These are phyloP conservation scores for Lepraria neglecta DNA, from an alignment of 495 filamentous ascomycete genomes.

Conservation along the genomic window DNA sequence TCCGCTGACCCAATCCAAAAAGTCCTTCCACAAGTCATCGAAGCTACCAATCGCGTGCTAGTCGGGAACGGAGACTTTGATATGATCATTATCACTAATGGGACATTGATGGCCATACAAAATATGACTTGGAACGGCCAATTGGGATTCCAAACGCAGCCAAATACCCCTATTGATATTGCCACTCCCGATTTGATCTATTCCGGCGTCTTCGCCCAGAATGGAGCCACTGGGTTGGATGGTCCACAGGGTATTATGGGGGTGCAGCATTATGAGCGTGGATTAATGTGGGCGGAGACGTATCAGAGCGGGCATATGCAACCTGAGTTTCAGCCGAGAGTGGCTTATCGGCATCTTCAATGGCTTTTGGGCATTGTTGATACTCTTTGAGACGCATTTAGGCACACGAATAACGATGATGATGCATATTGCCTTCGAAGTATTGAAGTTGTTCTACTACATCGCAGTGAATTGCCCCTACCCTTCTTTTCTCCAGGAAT, in stretches of 20 bases:
- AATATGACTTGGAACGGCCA: conserved; percentile 79
- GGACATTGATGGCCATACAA: conserved; percentile 65
- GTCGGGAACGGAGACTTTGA: conserved; percentile 62
- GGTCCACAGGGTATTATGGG: conserved; percentile 14
- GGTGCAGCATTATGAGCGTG: conserved; percentile 16
- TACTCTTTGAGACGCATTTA: background rate
- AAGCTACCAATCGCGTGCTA: conserved; percentile 60
- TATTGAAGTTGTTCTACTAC: too few species aligned
- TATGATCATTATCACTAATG: conserved; percentile 55
- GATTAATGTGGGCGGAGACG: conserved; percentile 15
- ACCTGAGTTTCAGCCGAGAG: conserved; percentile 12
- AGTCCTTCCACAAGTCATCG: conserved; percentile 53
- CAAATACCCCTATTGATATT: conserved; percentile 28
- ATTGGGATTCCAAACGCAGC: conserved; percentile 59
- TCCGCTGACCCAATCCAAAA: conserved; percentile 43
- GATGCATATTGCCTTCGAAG: too few species aligned
- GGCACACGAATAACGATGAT: too few species aligned
- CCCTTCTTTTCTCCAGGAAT: too few species aligned
- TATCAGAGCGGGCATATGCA: conserved; percentile 14
- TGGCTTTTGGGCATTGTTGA: conserved; percentile 11
- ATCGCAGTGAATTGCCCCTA: too few species aligned
- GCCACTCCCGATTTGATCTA: conserved; percentile 26
- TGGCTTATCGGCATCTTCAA: conserved; percentile 15
- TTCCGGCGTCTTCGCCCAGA: conserved; percentile 13
- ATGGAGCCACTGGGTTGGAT: conserved; percentile 7